Evolutionary conservation across 2,329 filamentous ascomycete species (phyloP), one percentile per base, ranked within the genome.

Genomic region (Canariomyces notabilis): DNA sequence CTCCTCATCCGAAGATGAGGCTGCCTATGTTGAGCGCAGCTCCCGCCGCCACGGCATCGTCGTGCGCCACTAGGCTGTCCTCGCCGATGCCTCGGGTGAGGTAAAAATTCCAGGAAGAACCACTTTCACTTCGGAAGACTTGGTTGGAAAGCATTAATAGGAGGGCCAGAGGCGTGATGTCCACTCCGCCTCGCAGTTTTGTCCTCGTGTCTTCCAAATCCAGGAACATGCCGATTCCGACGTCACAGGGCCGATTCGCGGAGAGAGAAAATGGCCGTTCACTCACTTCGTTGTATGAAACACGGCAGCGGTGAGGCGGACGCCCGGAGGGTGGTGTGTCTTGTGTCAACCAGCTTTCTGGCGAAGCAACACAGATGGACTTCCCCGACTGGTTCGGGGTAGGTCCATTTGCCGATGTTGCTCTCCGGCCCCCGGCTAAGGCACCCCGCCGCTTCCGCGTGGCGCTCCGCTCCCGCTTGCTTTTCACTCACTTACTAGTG

Each of bases 11-110:
- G 70, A 72, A 62, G 60, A 67, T 60, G 79, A 82, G 60, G 78
- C 79, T 55, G 69, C 70, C 50, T 80, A 83, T 68, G 67, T 73
- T 57, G 65, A 68, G 57, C 70, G 71, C 67, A 71, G 68, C 63
- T 73, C 77, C 54, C 79, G 81, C 68, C 78, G 81, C 66, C 72
- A 84, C 65, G 81, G 80, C 63, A 77, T 83, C 57, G 71, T 84
- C 58, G 75, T 83, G 57, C 69, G 69, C 52, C 57, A 59, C 46
- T 68, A 52, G 59, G 50, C 37, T 48, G 44, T 37, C 32, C 33
- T 46, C 52, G 37, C 41, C 46, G 23, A 31, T 50, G 51, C 54
- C 55, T 58, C 52, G 57, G 57, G 57, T 49, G 53, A 58, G 55
- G 59, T 31, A 59, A 55, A 43, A 55, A 46, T 29, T 56, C 57